Percentiles rank a stretch among this genome's conserved stretches.
phyloP scores from a whole-genome alignment of 331 rosid species.

The Prunus yedoensis region DNA sequence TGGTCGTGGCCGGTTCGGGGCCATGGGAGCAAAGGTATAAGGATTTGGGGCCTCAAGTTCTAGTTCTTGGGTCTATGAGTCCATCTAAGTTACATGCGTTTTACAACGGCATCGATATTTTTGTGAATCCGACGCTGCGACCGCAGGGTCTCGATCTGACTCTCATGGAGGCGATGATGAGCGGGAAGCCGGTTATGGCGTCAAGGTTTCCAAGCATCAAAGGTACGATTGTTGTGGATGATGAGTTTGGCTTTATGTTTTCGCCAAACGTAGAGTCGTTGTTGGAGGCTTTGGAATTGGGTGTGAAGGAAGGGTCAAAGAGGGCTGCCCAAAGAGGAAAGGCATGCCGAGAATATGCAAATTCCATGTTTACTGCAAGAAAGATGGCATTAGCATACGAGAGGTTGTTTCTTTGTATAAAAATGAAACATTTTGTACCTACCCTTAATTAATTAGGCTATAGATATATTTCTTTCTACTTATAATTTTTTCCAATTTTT shows the following conservation, averaged over 20 bases:
- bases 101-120: slow-evolving; percentile 75
- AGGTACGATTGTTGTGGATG: slow-evolving; percentile 71
- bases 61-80: slow-evolving; percentile 80
- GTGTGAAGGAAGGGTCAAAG: slow-evolving; percentile 58
- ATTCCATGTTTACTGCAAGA: slow-evolving; percentile 76
- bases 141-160: slow-evolving; percentile 98
- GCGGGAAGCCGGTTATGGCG: slow-evolving; percentile 84
- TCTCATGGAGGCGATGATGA: slow-evolving; percentile 97
- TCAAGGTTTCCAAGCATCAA: slow-evolving; percentile 91
- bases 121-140: slow-evolving; percentile 85
- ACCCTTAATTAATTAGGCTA: slow-evolving; percentile 32
- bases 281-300: slow-evolving; percentile 63
- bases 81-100: slow-evolving; percentile 66
- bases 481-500: neutral
- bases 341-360: slow-evolving; percentile 65
- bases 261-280: slow-evolving; percentile 82
- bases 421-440: slow-evolving; percentile 58
- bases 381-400: slow-evolving; percentile 95
- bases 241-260: slow-evolving; percentile 80
- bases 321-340: slow-evolving; percentile 67
- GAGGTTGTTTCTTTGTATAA: slow-evolving; percentile 81
- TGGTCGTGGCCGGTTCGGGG: slow-evolving; percentile 88
- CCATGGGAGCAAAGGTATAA: slow-evolving; percentile 82
- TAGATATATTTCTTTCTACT: neutral
- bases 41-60: slow-evolving; percentile 69